Percentiles rank a stretch among this genome's conserved stretches.
phyloP scores from a whole-genome alignment of 176 grass and related monocot species.

The Oryza glaberrima region DNA sequence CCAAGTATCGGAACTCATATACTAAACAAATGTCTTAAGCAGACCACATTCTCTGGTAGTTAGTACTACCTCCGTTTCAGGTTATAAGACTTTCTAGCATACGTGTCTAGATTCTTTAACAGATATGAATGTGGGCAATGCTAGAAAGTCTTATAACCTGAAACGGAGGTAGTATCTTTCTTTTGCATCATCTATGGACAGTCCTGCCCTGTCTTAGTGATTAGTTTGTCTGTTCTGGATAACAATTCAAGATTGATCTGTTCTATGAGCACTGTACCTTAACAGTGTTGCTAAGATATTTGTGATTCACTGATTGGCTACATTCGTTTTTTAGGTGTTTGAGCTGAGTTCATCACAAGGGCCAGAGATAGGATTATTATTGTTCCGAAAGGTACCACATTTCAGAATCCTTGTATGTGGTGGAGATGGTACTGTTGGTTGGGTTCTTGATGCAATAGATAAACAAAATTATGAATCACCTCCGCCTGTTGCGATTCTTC shows the following conservation, averaged over 20 bases:
- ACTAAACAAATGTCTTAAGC: background rate
- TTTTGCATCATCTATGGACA: background rate
- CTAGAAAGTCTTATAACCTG: too few species aligned
- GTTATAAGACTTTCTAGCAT: too few species aligned
- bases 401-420: constrained; percentile 83
- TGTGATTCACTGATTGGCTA: constrained; percentile 14
- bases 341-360: constrained; percentile 72
- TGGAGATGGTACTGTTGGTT: constrained; percentile 76
- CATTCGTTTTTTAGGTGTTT: constrained; percentile 52
- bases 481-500: constrained; percentile 75
- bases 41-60: background rate
- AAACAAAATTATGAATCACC: constrained; percentile 75
- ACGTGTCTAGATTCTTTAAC: too few species aligned
- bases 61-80: too few species aligned
- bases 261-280: background rate
- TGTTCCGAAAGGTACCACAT: constrained; percentile 75
- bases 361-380: constrained; percentile 57
- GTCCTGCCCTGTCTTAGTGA: background rate
- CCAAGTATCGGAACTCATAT: background rate
- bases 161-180: background rate
- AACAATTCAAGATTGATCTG: background rate
- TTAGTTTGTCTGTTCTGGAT: background rate
- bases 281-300: background rate
- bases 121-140: too few species aligned
- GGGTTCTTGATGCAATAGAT: constrained; percentile 75